Evolutionary conservation across 176 grass and related monocot genomes (phyloP).

Genomic region (Hyparrhenia diplandra): DNA sequence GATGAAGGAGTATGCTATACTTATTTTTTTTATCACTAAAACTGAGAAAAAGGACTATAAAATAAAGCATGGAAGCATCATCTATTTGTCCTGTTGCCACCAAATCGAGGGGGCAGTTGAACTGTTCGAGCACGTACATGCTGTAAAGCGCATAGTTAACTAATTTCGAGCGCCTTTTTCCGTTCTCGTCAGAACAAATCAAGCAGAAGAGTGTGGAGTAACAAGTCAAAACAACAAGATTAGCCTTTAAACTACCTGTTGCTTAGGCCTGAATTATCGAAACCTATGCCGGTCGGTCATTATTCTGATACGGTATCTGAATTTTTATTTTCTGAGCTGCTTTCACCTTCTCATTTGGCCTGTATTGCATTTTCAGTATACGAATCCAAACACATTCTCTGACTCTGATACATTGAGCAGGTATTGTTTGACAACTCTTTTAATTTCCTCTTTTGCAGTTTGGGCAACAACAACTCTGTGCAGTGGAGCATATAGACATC

Average conservation of each 20-base stretch:
- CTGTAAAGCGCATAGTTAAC: conserved; percentile 43
- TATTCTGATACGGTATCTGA: conserved; percentile 8
- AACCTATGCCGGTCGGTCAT: conserved; percentile 11
- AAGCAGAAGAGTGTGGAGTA: conserved; percentile 36
- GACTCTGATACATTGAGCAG: conserved; percentile 27
- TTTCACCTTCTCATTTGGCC: conserved; percentile 49
- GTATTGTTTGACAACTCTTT: conserved; percentile 36
- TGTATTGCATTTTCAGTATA: conserved; percentile 40
- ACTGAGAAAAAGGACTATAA: conserved; percentile 12
- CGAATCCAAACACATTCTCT: conserved; percentile 28
- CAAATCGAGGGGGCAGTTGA: conserved; percentile 53
- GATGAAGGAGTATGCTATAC: not conserved
- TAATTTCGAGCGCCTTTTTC: conserved; percentile 33
- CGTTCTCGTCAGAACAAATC: conserved; percentile 2
- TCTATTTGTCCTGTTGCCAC: conserved; percentile 36
- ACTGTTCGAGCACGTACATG: conserved; percentile 29
- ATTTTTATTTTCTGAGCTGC: not conserved
- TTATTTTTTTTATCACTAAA: conserved; percentile 8
- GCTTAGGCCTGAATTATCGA: conserved; percentile 15
- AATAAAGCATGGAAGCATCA: conserved; percentile 27
- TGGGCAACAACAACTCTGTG: not conserved
- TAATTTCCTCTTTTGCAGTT: not conserved
- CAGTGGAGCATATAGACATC: conserved; percentile 25
- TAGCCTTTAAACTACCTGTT: conserved; percentile 45
- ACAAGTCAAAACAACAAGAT: conserved; percentile 46